phyloP scores from a whole-genome alignment of 331 rosid species.

The Spiraea crenata region DNA sequence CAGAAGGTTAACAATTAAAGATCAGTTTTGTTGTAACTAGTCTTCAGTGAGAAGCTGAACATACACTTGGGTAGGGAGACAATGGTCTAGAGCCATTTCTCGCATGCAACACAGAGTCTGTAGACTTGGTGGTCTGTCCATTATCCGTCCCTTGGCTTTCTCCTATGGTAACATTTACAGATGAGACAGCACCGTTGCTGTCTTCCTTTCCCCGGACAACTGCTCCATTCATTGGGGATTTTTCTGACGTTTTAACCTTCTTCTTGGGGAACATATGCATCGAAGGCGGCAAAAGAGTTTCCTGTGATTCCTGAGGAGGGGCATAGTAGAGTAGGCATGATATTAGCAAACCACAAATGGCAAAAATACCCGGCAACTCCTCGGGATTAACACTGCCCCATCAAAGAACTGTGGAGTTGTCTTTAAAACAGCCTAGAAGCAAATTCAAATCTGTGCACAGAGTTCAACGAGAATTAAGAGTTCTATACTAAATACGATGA shows the following conservation, averaged over 20 bases:
- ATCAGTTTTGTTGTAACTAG: background rate
- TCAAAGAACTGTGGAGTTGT: background rate
- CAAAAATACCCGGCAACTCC: background rate
- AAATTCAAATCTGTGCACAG: background rate
- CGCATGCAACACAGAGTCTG: constrained; percentile 30
- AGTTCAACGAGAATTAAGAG: no score
- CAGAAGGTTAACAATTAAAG: background rate
- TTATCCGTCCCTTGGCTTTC: constrained; percentile 34
- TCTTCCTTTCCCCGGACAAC: constrained; percentile 36
- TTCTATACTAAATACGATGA: background rate
- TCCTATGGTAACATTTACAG: constrained; percentile 21
- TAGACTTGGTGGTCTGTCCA: constrained; percentile 35
- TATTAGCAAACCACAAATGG: background rate
- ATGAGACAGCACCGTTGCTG: constrained; percentile 27
- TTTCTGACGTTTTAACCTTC: constrained; percentile 54
- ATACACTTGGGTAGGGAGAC: constrained; percentile 73
- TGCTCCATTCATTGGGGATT: constrained; percentile 47
- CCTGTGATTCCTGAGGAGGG: constrained; percentile 69
- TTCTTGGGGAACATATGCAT: constrained; percentile 56
- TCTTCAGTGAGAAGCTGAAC: constrained; percentile 32
- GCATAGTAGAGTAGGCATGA: constrained; percentile 13
- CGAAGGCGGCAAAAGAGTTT: constrained; percentile 74
- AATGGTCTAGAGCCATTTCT: constrained; percentile 40
- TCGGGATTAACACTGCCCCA: background rate
- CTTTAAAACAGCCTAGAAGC: background rate